These are phyloP conservation scores for Albifimbria verrucaria DNA, from an alignment of 2,329 filamentous ascomycete genomes.

Conservation along the genomic window DNA sequence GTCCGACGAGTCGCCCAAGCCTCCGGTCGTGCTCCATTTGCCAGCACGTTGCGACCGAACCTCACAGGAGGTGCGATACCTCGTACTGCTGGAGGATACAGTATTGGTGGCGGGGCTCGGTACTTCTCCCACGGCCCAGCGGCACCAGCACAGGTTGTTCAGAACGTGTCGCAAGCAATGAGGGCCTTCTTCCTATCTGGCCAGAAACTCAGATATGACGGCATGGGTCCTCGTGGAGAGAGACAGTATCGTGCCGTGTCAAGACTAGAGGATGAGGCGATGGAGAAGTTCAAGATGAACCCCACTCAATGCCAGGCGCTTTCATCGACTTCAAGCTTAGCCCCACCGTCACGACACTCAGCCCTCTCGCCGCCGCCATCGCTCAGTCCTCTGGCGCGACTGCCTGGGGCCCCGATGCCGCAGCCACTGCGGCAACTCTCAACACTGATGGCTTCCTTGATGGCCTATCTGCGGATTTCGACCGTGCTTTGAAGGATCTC, in stretches of 20 bases:
- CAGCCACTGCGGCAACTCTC: conserved; percentile 56
- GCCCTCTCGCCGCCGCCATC: conserved; percentile 60
- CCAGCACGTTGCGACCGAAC: conserved; percentile 84
- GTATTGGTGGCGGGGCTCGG: conserved; percentile 67
- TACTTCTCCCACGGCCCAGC: conserved; percentile 90
- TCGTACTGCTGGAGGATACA: conserved; percentile 87
- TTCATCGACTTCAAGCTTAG: conserved; percentile 85
- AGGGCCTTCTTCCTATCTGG: conserved; percentile 91
- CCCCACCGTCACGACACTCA: conserved; percentile 86
- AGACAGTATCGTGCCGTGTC: conserved; percentile 78
- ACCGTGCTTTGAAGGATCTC: conserved; percentile 79
- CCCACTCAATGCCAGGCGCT: conserved; percentile 63
- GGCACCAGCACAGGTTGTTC: conserved; percentile 82
- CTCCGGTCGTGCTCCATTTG: conserved; percentile 78
- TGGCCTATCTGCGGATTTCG: conserved; percentile 82
- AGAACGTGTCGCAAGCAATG: conserved; percentile 92
- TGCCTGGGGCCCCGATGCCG: conserved; percentile 32
- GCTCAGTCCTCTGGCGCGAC: conserved; percentile 42
- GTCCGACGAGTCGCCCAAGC: conserved; percentile 55
- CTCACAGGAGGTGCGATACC: conserved; percentile 83
- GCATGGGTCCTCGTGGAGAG: conserved; percentile 68
- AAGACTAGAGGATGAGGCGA: conserved; percentile 68
- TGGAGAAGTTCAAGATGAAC: conserved; percentile 60
- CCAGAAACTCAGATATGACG: conserved; percentile 83
- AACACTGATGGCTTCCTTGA: conserved; percentile 83